Evolutionary conservation across 345 rosid genomes (phyloP).

Genomic region (Balakata baccata): DNA sequence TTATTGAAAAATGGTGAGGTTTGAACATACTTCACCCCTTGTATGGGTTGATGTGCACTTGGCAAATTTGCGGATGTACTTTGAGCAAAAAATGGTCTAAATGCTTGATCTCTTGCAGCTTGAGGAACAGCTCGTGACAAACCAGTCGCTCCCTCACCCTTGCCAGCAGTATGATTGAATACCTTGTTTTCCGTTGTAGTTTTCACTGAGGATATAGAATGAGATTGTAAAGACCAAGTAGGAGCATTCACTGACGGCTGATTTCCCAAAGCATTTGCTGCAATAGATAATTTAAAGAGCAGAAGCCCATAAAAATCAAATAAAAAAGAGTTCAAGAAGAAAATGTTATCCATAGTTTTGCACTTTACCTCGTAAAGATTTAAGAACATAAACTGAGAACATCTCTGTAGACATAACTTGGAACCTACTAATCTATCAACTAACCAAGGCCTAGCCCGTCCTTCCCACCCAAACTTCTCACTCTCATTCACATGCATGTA

Average conservation of each 20-base stretch:
- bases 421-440: not conserved
- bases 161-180: constrained; percentile 43
- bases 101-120: constrained; percentile 50
- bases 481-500: not conserved
- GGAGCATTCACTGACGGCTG: constrained; percentile 51
- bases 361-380: not conserved
- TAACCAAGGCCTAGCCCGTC: not conserved
- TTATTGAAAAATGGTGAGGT: constrained; percentile 37
- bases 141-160: constrained; percentile 47
- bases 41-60: constrained; percentile 52
- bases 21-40: constrained; percentile 48
- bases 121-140: constrained; percentile 37
- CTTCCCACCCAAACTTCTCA: not conserved
- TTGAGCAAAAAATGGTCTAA: constrained; percentile 59
- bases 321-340: not conserved
- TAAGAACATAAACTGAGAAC: not conserved
- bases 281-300: constrained; percentile 17
- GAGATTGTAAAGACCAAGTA: constrained; percentile 67
- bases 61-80: constrained; percentile 44
- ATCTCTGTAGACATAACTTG: not conserved
- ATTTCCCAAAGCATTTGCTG: constrained; percentile 61
- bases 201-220: constrained; percentile 46
- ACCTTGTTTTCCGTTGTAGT: constrained; percentile 48
- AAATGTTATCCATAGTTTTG: not conserved
- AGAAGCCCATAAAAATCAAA: not conserved